Conservation (phyloP, 2,329 filamentous ascomycete genomes). For the Pezicula carpinea region DNA sequence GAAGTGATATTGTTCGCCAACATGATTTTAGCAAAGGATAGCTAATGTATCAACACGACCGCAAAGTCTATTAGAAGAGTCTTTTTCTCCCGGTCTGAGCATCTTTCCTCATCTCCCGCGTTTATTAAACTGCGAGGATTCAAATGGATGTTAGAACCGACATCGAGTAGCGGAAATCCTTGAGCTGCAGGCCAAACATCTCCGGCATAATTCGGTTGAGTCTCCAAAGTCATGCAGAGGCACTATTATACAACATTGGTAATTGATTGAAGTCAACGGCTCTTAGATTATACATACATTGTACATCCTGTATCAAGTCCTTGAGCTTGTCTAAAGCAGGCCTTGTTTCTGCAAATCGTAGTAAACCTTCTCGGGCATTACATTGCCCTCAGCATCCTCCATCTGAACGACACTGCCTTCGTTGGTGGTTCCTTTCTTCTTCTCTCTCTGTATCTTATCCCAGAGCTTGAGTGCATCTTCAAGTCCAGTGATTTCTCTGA, state of each 20-base stretch:
- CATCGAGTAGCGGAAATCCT: too few species aligned
- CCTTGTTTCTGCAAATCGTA: slow-evolving; percentile 92
- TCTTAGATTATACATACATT: slow-evolving; percentile 7
- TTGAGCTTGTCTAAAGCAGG: slow-evolving; percentile 49
- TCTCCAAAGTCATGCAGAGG: neutral
- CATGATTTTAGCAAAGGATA: too few species aligned
- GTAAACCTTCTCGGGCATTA: slow-evolving; percentile 99
- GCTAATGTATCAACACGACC: too few species aligned
- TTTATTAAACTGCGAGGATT: too few species aligned
- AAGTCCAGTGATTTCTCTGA: slow-evolving; percentile 90
- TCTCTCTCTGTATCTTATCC: slow-evolving; percentile 88
- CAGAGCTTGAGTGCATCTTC: slow-evolving; percentile 83
- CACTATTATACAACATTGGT: slow-evolving; percentile 3
- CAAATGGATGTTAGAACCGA: too few species aligned
- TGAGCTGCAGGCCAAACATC: too few species aligned
- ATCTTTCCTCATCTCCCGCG: too few species aligned
- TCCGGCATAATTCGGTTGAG: too few species aligned
- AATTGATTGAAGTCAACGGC: neutral
- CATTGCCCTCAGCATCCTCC: slow-evolving; percentile 96
- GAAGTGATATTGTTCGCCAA: too few species aligned
- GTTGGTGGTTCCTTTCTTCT: slow-evolving; percentile 69
- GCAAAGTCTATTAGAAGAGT: too few species aligned
- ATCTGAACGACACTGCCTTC: slow-evolving; percentile 91
- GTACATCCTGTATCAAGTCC: neutral
- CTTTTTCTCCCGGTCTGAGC: too few species aligned